Evolutionary conservation across 257 asterid genomes (phyloP).

Genomic region (Asclepias syriaca): DNA sequence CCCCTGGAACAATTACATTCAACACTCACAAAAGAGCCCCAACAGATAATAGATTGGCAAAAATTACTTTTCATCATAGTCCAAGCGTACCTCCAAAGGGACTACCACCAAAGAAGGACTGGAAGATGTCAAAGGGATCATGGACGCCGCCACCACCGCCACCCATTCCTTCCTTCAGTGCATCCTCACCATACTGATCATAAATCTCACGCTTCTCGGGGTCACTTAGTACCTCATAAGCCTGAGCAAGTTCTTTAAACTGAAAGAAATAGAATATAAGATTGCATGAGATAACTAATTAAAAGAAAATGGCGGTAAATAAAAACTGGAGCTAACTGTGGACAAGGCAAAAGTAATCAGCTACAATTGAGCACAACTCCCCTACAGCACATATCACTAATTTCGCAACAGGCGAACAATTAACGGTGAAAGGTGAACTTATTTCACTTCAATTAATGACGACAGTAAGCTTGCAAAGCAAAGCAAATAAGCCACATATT

Average conservation of each 20-base stretch:
- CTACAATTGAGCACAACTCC: neutral
- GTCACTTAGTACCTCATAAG: conserved; percentile 75
- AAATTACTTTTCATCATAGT: neutral
- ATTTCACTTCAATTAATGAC: neutral
- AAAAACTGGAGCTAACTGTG: neutral
- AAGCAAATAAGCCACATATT: neutral
- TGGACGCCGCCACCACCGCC: conserved; percentile 70
- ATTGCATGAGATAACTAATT: neutral
- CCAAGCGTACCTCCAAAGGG: conserved; percentile 71
- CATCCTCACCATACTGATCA: conserved; percentile 92
- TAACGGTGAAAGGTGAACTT: neutral
- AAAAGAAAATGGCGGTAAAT: no score
- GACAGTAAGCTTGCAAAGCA: neutral
- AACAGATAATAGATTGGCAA: neutral
- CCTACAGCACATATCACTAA: neutral
- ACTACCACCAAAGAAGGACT: conserved; percentile 69
- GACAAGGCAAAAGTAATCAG: neutral
- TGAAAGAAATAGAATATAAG: conserved; percentile 18
- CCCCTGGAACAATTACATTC: conserved; percentile 31
- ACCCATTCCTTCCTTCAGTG: conserved; percentile 91
- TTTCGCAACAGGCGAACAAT: neutral
- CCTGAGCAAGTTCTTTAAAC: conserved; percentile 90
- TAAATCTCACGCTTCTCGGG: conserved; percentile 85
- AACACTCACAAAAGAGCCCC: neutral
- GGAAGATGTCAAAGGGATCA: conserved; percentile 77